These are phyloP conservation scores for Endothia cerciana DNA, from an alignment of 2,329 filamentous ascomycete species.

Conservation along the genomic window DNA sequence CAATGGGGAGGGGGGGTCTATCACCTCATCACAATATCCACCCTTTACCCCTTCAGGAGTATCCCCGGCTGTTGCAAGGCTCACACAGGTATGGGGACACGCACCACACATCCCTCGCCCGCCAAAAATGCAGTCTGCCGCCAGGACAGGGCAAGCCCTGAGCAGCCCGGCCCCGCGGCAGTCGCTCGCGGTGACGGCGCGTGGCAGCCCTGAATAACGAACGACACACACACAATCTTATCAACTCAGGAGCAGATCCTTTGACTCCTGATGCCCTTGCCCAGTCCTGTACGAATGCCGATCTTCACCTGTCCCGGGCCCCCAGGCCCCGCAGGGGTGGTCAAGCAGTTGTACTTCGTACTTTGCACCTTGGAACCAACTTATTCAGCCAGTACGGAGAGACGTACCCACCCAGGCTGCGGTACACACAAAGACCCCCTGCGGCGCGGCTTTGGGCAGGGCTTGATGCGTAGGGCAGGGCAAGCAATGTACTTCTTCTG, in stretches of 20 bases:
- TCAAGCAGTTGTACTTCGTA: neutral
- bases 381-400: neutral
- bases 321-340: neutral
- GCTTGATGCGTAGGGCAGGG: neutral
- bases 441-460: neutral
- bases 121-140: too few species aligned
- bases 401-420: slow-evolving; percentile 1
- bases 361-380: neutral
- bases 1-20: neutral
- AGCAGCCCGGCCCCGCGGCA: too few species aligned
- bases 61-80: neutral
- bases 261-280: neutral
- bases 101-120: neutral
- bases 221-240: slow-evolving; percentile 1
- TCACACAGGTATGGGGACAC: neutral
- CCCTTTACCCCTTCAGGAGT: neutral
- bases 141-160: too few species aligned
- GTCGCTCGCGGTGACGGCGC: neutral
- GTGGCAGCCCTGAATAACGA: slow-evolving; percentile 3
- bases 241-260: neutral
- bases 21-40: neutral
- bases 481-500: neutral
- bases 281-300: neutral
- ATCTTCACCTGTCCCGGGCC: neutral
- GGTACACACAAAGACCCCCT: neutral